Evolutionary conservation across 805 yeast species (phyloP), one percentile per base, ranked within the genome.

Genomic region (Nakazawaea ernobii): DNA sequence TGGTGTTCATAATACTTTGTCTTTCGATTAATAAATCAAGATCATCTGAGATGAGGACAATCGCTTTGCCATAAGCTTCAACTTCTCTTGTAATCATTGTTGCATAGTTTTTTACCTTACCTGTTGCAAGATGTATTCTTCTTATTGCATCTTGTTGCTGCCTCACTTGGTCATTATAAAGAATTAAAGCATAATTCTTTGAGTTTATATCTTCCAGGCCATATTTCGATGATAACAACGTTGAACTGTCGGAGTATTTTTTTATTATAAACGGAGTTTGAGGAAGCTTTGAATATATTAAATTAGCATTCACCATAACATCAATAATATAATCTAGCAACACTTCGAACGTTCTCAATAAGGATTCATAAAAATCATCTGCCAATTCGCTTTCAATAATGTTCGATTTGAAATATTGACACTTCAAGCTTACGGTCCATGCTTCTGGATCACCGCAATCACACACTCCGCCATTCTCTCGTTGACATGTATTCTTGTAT

Each of bases 391-490:
- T 51, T 8, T 58, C 51, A 6, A 54, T 58, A 3, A 59, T 59
- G 6, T 55, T 61, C 7, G 66, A 63, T 39, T 59, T 50, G 35
- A 62, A 65, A 42, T 71, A 59, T 15, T 70, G 69, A 60, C 96
- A 88, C 11, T 67, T 57, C 38, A 80, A 67, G 1, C 71, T 63
- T 13, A 62, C 62, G 4, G 69, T 74, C 90, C 95, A 89, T 0
- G 95, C 95, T 58, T 86, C 95, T 0, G 81, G 78, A 57, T 89
- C 96, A 4, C 96, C 96, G 62, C 96, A 88, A 58, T 88, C 96
- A 61, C 95, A 86, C 15, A 84, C 85, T 0, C 94, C 94, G 35
- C 91, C 78, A 50, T 73, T 84, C 51, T 79, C 85, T 45, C 86
- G 70, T 38, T 77, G 78, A 49, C 84, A 77, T 6, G 86, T 79